phyloP scores from a whole-genome alignment of 2,329 filamentous ascomycete genomes.

The Paecilomyces formosus region DNA sequence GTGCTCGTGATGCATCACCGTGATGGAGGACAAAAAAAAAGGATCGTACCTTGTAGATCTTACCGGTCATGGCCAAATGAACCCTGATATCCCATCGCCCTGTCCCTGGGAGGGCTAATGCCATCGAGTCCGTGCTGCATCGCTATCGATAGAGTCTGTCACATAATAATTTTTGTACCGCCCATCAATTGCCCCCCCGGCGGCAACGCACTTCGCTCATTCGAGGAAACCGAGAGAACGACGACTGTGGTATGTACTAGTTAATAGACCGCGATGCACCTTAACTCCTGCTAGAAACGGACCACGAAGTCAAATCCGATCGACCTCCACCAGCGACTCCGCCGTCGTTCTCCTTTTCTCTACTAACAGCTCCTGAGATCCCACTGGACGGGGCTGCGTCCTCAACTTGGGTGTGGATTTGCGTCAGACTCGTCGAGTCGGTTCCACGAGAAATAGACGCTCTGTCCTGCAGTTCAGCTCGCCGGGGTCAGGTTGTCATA shows the following conservation, averaged over 20 bases:
- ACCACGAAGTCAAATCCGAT: neutral
- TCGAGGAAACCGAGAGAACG: neutral
- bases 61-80: neutral
- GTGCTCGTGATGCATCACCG: neutral
- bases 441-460: neutral
- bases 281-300: neutral
- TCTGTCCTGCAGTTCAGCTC: neutral
- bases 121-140: neutral
- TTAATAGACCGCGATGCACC: neutral
- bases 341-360: neutral
- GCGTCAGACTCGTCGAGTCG: neutral
- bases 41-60: neutral
- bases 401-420: too few species aligned
- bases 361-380: neutral
- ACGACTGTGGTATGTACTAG: neutral
- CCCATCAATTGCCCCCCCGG: neutral
- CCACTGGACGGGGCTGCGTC: neutral
- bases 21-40: neutral
- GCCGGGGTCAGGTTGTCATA: neutral
- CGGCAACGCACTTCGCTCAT: neutral
- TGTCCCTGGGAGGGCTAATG: neutral
- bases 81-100: neutral
- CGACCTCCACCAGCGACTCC: neutral
- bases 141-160: neutral
- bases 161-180: neutral